These are phyloP conservation scores for Aspergillus tamarii DNA, from an alignment of 2,329 filamentous ascomycete genomes.

Conservation along the genomic window DNA sequence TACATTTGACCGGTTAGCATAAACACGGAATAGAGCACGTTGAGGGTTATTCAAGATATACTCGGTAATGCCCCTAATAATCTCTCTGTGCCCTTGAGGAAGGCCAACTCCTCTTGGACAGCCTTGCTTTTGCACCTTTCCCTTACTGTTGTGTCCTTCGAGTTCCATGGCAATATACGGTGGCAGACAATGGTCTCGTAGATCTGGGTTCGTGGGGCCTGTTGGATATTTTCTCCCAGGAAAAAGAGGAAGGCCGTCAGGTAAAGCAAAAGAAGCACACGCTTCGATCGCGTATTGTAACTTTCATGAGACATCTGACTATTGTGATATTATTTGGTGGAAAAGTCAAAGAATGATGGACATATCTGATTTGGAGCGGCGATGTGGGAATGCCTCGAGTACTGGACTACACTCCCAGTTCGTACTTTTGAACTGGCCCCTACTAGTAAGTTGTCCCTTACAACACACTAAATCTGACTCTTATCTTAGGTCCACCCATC, in stretches of 20 bases:
- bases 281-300: background rate
- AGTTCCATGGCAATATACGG: background rate
- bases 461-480: no score
- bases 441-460: no score
- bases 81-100: background rate
- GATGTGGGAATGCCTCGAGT: no score
- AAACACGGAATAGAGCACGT: background rate
- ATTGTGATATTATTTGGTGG: background rate
- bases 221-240: slow-evolving; percentile 4
- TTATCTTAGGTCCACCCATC: no score
- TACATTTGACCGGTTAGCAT: background rate
- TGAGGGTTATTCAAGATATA: background rate
- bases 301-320: background rate
- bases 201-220: slow-evolving; percentile 3
- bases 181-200: slow-evolving; percentile 7
- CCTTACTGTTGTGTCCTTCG: background rate
- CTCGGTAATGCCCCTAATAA: background rate
- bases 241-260: background rate
- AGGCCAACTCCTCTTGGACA: background rate
- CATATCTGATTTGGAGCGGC: background rate
- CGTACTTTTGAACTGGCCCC: background rate
- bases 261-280: background rate
- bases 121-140: background rate
- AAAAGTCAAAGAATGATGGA: background rate
- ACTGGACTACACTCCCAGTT: background rate